phyloP scores from a whole-genome alignment of 495 filamentous ascomycete genomes.

The Durotheca rogersii region DNA sequence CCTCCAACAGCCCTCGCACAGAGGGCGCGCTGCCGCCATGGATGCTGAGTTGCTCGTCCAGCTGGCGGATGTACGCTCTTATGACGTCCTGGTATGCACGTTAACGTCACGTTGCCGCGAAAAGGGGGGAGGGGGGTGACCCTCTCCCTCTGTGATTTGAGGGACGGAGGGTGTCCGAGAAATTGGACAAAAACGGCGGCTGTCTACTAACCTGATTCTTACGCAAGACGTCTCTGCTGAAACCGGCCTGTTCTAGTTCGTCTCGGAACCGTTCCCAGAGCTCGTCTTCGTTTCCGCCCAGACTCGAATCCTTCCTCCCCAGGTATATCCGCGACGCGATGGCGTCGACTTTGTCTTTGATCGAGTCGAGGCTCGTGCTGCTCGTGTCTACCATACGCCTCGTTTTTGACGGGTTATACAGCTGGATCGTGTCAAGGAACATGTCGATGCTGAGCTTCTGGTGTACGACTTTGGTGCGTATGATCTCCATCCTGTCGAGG shows the following conservation, averaged over 20 bases:
- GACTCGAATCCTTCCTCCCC: constrained; percentile 39
- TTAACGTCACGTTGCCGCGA: constrained; percentile 22
- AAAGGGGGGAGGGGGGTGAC: no score
- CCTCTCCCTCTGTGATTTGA: no score
- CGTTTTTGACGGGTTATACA: constrained; percentile 42
- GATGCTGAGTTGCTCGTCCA: constrained; percentile 42
- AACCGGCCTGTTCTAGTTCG: constrained; percentile 55
- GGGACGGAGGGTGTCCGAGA: constrained; percentile 4
- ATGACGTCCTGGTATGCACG: constrained; percentile 48
- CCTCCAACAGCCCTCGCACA: constrained; percentile 43
- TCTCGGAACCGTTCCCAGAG: constrained; percentile 55
- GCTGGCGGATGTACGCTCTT: constrained; percentile 55
- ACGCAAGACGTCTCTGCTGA: constrained; percentile 49
- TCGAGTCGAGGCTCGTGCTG: constrained; percentile 37
- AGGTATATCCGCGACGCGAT: constrained; percentile 50
- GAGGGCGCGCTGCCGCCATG: constrained; percentile 42
- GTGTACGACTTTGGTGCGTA: constrained; percentile 38
- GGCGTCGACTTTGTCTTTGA: constrained; percentile 53
- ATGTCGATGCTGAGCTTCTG: constrained; percentile 47
- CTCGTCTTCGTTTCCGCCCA: constrained; percentile 46
- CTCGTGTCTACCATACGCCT: constrained; percentile 31
- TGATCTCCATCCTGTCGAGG: constrained; percentile 40
- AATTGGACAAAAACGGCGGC: background rate
- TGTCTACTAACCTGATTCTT: constrained; percentile 49
- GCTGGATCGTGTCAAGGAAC: constrained; percentile 50